A percentile compares a stretch with the other conserved stretches of the same genome.
These are phyloP conservation scores for Delonix regia DNA, from an alignment of 306 rosid species.

Conservation along the genomic window DNA sequence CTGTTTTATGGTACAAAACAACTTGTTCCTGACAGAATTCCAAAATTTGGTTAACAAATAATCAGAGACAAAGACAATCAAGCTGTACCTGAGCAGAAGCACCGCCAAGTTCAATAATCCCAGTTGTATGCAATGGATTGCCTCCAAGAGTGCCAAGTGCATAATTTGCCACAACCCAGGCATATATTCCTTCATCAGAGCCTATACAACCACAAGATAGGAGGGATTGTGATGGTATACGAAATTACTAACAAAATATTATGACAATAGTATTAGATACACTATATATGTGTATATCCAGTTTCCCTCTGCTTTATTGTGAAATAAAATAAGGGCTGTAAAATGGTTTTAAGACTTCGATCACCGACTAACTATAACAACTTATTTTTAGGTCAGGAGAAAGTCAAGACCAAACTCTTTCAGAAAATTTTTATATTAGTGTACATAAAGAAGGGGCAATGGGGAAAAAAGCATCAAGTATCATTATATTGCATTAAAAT, in stretches of 20 bases:
- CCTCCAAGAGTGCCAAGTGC: slow-evolving; percentile 91
- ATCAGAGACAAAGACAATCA: slow-evolving; percentile 21
- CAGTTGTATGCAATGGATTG: slow-evolving; percentile 75
- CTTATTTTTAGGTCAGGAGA: background rate
- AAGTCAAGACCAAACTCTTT: background rate
- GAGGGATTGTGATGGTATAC: background rate
- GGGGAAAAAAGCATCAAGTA: slow-evolving; percentile 13
- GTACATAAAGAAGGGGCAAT: background rate
- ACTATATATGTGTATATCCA: background rate
- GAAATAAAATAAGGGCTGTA: background rate
- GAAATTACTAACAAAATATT: background rate
- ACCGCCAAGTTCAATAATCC: slow-evolving; percentile 91
- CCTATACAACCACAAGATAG: slow-evolving; percentile 55
- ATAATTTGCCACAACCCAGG: slow-evolving; percentile 94
- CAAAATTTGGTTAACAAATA: background rate
- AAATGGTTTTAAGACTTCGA: background rate
- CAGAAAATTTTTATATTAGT: background rate
- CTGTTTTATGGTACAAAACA: slow-evolving; percentile 4
- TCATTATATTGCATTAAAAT: background rate
- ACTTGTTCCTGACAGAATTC: slow-evolving; percentile 5
- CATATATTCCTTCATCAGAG: slow-evolving; percentile 90
- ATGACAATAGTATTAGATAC: background rate
- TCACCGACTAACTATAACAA: background rate
- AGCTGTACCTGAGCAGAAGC: slow-evolving; percentile 88
- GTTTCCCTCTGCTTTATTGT: background rate